Percentiles rank a stretch among this genome's conserved stretches.
Conservation (phyloP, 208 protist species). For the Acanthamoeba healyi region DNA sequence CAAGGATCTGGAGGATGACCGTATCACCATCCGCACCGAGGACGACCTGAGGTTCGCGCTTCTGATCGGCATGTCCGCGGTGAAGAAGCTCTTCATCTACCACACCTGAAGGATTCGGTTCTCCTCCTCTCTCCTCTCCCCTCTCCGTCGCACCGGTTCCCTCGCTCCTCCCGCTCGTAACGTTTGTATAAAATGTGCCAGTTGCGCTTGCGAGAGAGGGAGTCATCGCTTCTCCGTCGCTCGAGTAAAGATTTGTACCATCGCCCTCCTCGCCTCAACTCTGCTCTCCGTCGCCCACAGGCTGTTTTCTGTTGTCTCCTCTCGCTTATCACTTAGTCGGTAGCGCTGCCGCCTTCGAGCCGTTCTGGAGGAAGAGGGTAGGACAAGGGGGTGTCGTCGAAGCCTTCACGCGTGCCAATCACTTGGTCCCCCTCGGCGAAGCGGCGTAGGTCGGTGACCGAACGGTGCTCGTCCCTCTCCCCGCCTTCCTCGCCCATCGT, state of each 20-base stretch:
- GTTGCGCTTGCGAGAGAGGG: too few species aligned
- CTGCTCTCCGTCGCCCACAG: neutral
- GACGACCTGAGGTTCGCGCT: slow-evolving; percentile 69
- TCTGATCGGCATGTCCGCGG: slow-evolving; percentile 52
- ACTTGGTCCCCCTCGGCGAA: slow-evolving; percentile 22
- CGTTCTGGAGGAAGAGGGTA: slow-evolving; percentile 36
- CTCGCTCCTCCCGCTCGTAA: neutral
- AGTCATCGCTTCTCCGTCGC: neutral
- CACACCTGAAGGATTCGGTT: neutral
- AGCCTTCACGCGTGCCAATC: slow-evolving; percentile 14
- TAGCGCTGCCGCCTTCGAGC: slow-evolving; percentile 40
- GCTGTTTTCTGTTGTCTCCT: neutral
- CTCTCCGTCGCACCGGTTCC: neutral
- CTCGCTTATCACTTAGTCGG: neutral
- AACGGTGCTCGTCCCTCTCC: neutral
- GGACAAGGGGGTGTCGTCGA: slow-evolving; percentile 11
- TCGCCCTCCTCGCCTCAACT: neutral
- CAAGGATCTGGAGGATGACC: slow-evolving; percentile 67
- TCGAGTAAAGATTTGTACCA: neutral
- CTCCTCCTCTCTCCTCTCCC: neutral
- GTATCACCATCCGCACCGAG: slow-evolving; percentile 69
- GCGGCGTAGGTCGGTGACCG: slow-evolving; percentile 27
- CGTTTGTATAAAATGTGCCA: too few species aligned
- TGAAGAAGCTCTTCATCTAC: slow-evolving; percentile 70
- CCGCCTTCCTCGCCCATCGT: neutral